Conservation (phyloP, 1,284 basidiomycete species). For the Filobasidium uniguttulatum region DNA sequence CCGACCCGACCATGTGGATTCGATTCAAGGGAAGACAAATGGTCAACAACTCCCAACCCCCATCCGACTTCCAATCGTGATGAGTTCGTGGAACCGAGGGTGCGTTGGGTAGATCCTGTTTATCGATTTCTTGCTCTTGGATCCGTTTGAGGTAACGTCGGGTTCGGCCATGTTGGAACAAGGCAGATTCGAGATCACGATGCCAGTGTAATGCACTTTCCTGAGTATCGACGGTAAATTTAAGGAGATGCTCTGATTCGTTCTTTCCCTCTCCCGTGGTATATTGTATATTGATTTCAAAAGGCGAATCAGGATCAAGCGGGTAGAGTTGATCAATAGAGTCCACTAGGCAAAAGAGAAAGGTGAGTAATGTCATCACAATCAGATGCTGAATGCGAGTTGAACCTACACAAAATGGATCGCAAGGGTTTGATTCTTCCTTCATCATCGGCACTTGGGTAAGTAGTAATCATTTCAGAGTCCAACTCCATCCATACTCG, state of each 20-base stretch:
- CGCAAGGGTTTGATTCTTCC: conserved; percentile 45
- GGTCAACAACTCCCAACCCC: conserved; percentile 42
- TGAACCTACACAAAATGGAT: conserved; percentile 44
- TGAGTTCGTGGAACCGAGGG: conserved; percentile 5
- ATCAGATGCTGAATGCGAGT: conserved; percentile 1
- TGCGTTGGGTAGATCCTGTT: conserved; percentile 8
- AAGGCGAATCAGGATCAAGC: conserved; percentile 40
- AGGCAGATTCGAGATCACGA: conserved; percentile 42
- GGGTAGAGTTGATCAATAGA: conserved; percentile 40
- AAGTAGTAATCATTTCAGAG: conserved; percentile 50
- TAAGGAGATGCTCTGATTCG: conserved; percentile 29
- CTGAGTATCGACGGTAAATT: conserved; percentile 47
- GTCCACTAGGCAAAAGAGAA: conserved; percentile 28
- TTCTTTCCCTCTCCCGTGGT: conserved; percentile 24
- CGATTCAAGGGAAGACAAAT: conserved; percentile 46
- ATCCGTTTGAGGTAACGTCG: conserved; percentile 10
- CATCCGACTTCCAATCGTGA: conserved; percentile 22
- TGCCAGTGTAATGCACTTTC: conserved; percentile 52
- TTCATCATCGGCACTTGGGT: conserved; percentile 45
- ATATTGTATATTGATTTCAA: conserved; percentile 38
- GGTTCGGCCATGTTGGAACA: conserved; percentile 29
- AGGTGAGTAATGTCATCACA: conserved; percentile 24
- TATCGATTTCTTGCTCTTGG: conserved; percentile 1
- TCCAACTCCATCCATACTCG: conserved; percentile 52
- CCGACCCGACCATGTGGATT: conserved; percentile 31